A percentile compares a stretch with the other conserved stretches of the same genome.
These are phyloP conservation scores for Juglanconis oblonga DNA, from an alignment of 2,329 filamentous ascomycete species.

Conservation along the genomic window DNA sequence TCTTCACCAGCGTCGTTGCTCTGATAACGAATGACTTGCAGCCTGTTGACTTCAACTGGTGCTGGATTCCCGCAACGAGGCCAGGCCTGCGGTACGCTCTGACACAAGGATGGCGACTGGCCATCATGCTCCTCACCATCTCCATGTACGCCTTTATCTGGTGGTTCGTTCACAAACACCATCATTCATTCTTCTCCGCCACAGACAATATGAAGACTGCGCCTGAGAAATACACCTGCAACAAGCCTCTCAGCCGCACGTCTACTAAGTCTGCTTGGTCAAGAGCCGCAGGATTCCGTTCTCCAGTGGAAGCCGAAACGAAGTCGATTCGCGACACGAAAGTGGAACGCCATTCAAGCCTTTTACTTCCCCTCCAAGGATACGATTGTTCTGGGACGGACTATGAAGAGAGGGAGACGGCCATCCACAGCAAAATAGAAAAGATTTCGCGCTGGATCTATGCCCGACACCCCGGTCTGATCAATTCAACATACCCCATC, in stretches of 20 bases:
- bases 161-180: slow-evolving; percentile 26
- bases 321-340: not conserved
- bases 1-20: slow-evolving; percentile 33
- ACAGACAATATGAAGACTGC: not conserved
- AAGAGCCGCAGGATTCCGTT: not conserved
- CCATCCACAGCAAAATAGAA: not conserved
- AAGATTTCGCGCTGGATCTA: not conserved
- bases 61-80: slow-evolving; percentile 38
- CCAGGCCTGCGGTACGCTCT: slow-evolving; percentile 40
- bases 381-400: not conserved
- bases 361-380: not conserved
- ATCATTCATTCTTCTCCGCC: not conserved
- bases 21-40: slow-evolving; percentile 28
- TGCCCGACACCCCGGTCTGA: not conserved
- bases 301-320: too few relatives aligned
- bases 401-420: not conserved
- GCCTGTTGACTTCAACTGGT: slow-evolving; percentile 40
- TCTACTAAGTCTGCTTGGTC: not conserved
- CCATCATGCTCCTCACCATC: slow-evolving; percentile 38
- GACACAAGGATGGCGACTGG: slow-evolving; percentile 43
- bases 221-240: not conserved
- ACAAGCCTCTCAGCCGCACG: not conserved
- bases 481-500: not conserved
- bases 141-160: slow-evolving; percentile 43
- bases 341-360: not conserved